Percentiles rank a stretch among this genome's conserved stretches.
phyloP scores from a whole-genome alignment of 2,329 filamentous ascomycete genomes.

The Ophiognomonia clavigignenti-juglandacearum region DNA sequence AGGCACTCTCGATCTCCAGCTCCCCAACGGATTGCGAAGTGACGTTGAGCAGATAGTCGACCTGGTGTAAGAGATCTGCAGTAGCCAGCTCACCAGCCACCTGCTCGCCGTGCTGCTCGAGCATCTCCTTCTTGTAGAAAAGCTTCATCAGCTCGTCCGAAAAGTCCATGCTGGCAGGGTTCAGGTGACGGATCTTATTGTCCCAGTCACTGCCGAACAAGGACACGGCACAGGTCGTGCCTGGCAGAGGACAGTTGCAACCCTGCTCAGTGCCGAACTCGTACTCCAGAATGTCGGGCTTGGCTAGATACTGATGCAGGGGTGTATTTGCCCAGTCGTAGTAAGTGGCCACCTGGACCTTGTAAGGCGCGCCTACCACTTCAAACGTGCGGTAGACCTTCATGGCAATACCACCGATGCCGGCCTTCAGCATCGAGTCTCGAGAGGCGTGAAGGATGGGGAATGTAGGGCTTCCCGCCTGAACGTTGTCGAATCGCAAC shows the following conservation, averaged over 20 bases:
- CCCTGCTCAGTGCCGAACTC: constrained; percentile 3
- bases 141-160: constrained; percentile 1
- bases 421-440: constrained; percentile 4
- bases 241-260: neutral
- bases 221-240: constrained; percentile 16
- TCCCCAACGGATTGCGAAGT: neutral
- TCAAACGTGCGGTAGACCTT: constrained; percentile 29
- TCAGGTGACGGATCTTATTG: constrained; percentile 19
- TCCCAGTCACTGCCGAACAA: constrained; percentile 11
- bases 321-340: constrained; percentile 24
- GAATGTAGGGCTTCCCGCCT: constrained; percentile 3
- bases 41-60: constrained; percentile 8
- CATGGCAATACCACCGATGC: constrained; percentile 26
- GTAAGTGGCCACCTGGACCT: constrained; percentile 30
- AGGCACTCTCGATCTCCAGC: neutral
- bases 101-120: neutral
- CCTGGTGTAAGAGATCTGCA: constrained; percentile 4
- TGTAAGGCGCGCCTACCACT: constrained; percentile 26
- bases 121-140: neutral
- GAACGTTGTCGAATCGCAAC: constrained; percentile 19
- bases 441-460: neutral
- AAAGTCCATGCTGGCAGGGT: constrained; percentile 2
- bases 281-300: neutral
- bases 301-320: neutral
- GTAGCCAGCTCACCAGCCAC: neutral